Base-by-base conservation (phyloP, 306 rosid species). In the Trifolium subterraneum region DNA sequence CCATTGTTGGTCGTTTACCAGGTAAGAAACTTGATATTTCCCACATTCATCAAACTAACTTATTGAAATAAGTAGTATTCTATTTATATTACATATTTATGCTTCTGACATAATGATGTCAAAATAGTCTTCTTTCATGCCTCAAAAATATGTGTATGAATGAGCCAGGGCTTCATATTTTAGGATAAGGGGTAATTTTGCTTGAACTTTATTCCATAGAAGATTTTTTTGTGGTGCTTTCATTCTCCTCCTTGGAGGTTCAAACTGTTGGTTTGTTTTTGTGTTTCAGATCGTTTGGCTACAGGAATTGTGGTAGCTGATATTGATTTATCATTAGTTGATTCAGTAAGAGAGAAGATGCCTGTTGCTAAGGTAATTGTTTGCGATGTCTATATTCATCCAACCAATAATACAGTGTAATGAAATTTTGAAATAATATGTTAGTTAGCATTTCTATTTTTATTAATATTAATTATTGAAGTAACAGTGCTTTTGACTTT, bases 221-320 rank as follows among this genome's bases (percentile, higher is more conserved):
- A 36, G n/a, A 3, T 55, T 64, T 63, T 45, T n/a, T 20, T 9
- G 71, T 14, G 62, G 12, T 10, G 31, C 47, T 68, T 68, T 51
- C 31, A 15, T n/a, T 50, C 75, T 63, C 44, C 55, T 77, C 55
- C 47, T 71, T 60, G 73, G 70, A 60, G n/a, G 38, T 67, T 56
- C 69, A 48, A 69, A 19, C 20, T 50, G 45, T 48, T 18, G 22
- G 61, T 77, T 74, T 54, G 31, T 63, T 66, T 73, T 73, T 68
- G 68, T 75, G 45, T 79, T 84, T 47, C 88, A 94, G 99, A 92
- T 85, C 90, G 90, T 23, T 60, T 82, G 71, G 79, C 92, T 50
- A 92, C 99, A 2, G 99, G 99, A 74, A 87, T 94, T 81, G 78
- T 85, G 8, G 77, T 94, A 31, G 95, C 97, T 23, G 96, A 92